These are phyloP conservation scores for Myochromella boudieri DNA, from an alignment of 768 basidiomycete species.

Conservation along the genomic window DNA sequence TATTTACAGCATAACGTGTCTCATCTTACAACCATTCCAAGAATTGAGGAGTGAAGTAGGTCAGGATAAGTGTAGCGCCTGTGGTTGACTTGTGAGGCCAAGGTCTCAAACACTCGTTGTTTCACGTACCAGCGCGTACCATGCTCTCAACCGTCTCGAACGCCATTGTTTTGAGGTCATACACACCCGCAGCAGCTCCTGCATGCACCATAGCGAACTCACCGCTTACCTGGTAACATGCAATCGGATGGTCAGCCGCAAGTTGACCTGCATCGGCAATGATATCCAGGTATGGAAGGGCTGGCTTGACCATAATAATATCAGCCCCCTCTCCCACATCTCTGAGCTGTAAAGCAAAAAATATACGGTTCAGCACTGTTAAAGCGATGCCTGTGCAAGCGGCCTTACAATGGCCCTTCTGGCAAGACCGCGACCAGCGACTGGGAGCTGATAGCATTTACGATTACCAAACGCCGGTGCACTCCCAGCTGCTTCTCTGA, in stretches of 20 bases:
- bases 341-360: too few species aligned
- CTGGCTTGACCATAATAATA: constrained; percentile 98
- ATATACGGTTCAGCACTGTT: too few species aligned
- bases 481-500: constrained; percentile 95
- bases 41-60: constrained; percentile 97
- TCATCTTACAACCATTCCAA: constrained; percentile 70
- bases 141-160: constrained; percentile 92
- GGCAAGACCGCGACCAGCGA: constrained; percentile 84
- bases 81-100: neutral
- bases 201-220: constrained; percentile 98
- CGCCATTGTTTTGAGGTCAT: constrained; percentile 88
- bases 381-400: too few species aligned
- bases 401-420: constrained; percentile 86
- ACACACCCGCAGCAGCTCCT: constrained; percentile 92
- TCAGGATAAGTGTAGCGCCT: constrained; percentile 89
- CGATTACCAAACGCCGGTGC: constrained; percentile 93
- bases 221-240: constrained; percentile 96
- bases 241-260: constrained; percentile 86
- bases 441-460: constrained; percentile 98
- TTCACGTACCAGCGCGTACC: constrained; percentile 78
- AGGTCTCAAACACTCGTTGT: neutral
- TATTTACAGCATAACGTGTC: constrained; percentile 2
- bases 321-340: constrained; percentile 93
- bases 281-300: constrained; percentile 95
- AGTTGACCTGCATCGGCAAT: constrained; percentile 84